Evolutionary conservation across 495 filamentous ascomycete genomes (phyloP).

Genomic region (Penicillium paxilli): DNA sequence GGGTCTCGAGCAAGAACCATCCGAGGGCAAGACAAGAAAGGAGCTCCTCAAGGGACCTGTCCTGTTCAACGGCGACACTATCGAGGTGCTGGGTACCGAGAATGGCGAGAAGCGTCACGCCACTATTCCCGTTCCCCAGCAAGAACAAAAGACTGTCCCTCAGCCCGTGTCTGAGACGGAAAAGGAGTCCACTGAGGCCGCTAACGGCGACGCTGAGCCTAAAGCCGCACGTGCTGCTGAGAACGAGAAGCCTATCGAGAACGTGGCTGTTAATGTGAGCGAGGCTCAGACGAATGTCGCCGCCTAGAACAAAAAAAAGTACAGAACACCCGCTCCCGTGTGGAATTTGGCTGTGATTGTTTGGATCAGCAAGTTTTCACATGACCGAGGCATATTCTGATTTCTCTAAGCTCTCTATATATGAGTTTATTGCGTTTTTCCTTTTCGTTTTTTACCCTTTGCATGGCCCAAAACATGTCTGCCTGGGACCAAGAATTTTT

Average conservation of each 20-base stretch:
- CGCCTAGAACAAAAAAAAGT: too few relatives aligned
- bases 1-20: slow-evolving; percentile 30
- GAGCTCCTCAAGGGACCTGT: slow-evolving; percentile 42
- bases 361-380: too few relatives aligned
- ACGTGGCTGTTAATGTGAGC: slow-evolving; percentile 14
- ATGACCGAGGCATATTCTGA: slow-evolving; percentile 5
- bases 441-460: neutral
- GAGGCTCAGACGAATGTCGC: slow-evolving; percentile 15
- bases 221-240: neutral
- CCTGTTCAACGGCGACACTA: slow-evolving; percentile 38
- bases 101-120: slow-evolving; percentile 39
- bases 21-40: slow-evolving; percentile 30
- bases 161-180: slow-evolving; percentile 1
- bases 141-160: neutral
- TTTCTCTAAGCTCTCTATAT: too few relatives aligned
- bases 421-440: too few relatives aligned
- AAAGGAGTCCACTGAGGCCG: slow-evolving; percentile 2
- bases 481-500: neutral
- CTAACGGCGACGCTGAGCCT: slow-evolving; percentile 5
- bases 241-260: slow-evolving; percentile 18
- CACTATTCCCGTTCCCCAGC: slow-evolving; percentile 30
- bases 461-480: slow-evolving; percentile 1
- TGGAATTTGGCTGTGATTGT: too few relatives aligned
- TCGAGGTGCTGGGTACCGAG: slow-evolving; percentile 42
- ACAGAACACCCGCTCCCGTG: too few relatives aligned